phyloP scores from a whole-genome alignment of 345 rosid species.

The Lepidium didymum region DNA sequence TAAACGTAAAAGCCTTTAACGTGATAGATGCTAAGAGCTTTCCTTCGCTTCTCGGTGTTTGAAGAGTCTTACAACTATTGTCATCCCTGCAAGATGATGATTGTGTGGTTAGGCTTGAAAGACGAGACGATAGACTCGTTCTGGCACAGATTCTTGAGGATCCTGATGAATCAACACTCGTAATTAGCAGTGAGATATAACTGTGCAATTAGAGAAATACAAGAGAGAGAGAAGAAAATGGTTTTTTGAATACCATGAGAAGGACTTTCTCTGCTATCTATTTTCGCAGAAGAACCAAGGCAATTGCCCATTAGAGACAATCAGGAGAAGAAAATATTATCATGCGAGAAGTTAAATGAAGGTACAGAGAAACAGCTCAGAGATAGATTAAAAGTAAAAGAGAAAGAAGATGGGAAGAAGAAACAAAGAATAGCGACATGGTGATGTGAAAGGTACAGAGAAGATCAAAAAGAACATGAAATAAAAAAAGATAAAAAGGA shows the following conservation, averaged over 20 bases:
- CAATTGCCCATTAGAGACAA: constrained; percentile 54
- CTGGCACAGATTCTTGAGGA: constrained; percentile 52
- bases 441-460: background rate
- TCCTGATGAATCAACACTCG: constrained; percentile 32
- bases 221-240: background rate
- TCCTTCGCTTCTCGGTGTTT: constrained; percentile 67
- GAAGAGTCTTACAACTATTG: constrained; percentile 25
- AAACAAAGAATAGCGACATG: constrained; percentile 4
- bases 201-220: background rate
- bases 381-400: background rate
- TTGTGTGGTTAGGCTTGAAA: constrained; percentile 46
- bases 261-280: constrained; percentile 43
- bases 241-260: constrained; percentile 34
- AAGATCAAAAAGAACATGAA: background rate
- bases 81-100: constrained; percentile 31
- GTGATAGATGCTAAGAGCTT: constrained; percentile 70
- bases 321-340: background rate
- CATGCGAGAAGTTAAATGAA: background rate
- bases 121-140: constrained; percentile 35
- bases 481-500: background rate
- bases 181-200: background rate
- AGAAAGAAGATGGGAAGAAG: constrained; percentile 8
- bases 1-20: constrained; percentile 62
- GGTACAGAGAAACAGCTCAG: background rate
- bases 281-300: constrained; percentile 45